These are phyloP conservation scores for Spathaspora hagerdaliae DNA, from an alignment of 805 yeast species.

Conservation along the genomic window DNA sequence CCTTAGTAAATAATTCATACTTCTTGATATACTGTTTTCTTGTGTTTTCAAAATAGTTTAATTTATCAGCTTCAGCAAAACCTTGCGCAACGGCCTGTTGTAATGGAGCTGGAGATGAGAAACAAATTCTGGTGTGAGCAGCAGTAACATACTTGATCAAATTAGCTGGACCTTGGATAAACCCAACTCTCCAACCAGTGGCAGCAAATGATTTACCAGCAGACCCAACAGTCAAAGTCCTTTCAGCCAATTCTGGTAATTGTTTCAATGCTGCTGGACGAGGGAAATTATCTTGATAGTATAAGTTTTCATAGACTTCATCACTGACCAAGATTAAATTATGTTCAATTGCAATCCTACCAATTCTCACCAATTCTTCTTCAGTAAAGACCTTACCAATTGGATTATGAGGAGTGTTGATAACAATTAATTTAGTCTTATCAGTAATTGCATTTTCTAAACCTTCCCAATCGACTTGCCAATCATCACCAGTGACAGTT, in stretches of 20 bases:
- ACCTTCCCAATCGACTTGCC: conserved; percentile 80
- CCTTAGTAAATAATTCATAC: conserved; percentile 65
- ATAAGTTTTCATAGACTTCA: conserved; percentile 92
- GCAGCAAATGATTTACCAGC: conserved; percentile 99
- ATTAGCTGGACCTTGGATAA: conserved; percentile 86
- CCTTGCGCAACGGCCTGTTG: conserved; percentile 91
- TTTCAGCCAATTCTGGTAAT: conserved; percentile 67
- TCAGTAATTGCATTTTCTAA: conserved; percentile 66
- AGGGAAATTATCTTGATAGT: conserved; percentile 64
- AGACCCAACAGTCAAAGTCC: conserved; percentile 89
- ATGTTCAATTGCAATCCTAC: conserved; percentile 78
- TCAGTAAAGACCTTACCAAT: conserved; percentile 83
- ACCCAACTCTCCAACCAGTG: conserved; percentile 98
- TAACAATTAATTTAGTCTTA: conserved; percentile 79
- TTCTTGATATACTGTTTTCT: conserved; percentile 66
- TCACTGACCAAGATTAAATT: conserved; percentile 82
- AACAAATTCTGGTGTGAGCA: conserved; percentile 94
- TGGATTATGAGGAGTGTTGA: conserved; percentile 96
- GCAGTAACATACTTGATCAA: conserved; percentile 74
- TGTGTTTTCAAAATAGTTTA: conserved; percentile 67
- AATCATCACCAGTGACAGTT: conserved; percentile 75
- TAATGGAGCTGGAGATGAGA: conserved; percentile 83
- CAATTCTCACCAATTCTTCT: conserved; percentile 71
- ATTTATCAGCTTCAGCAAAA: conserved; percentile 54
- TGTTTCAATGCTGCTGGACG: conserved; percentile 73